phyloP scores from a whole-genome alignment of 139 green algal genomes.

The Penium margaritaceum region DNA sequence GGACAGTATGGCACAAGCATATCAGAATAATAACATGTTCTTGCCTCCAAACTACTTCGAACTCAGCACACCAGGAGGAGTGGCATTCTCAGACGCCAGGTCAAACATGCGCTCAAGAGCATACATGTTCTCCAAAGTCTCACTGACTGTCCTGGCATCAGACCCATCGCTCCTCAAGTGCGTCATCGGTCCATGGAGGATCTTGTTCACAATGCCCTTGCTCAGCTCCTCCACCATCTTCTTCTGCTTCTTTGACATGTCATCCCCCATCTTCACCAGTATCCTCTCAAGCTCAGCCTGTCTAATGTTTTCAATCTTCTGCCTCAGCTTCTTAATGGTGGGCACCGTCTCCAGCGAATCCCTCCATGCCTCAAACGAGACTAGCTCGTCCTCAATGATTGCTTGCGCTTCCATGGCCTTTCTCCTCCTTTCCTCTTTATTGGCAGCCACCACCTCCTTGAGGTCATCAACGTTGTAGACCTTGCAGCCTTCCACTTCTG shows the following conservation, averaged over 20 bases:
- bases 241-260: constrained; percentile 90
- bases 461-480: constrained; percentile 99
- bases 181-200: constrained; percentile 96
- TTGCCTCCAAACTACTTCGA: too few relatives aligned
- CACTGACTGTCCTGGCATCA: constrained; percentile 67
- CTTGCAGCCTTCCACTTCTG: constrained; percentile 54
- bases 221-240: constrained; percentile 89
- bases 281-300: constrained; percentile 83
- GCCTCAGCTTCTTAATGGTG: constrained; percentile 89
- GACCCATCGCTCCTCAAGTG: constrained; percentile 73
- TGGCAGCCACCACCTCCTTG: constrained; percentile 88
- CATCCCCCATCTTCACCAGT: constrained; percentile 74
- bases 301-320: constrained; percentile 84
- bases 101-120: constrained; percentile 96
- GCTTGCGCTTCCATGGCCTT: constrained; percentile 63
- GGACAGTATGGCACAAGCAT: too few relatives aligned
- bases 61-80: too few relatives aligned
- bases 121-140: constrained; percentile 95
- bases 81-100: constrained; percentile 55
- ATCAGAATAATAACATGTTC: too few relatives aligned
- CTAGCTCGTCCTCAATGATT: constrained; percentile 62
- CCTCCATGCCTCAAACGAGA: constrained; percentile 88
- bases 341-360: constrained; percentile 94
- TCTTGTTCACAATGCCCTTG: constrained; percentile 93
- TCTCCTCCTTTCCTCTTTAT: constrained; percentile 79